Evolutionary conservation across 1,284 basidiomycete species (phyloP).

Genomic region (Malassezia globosa): DNA sequence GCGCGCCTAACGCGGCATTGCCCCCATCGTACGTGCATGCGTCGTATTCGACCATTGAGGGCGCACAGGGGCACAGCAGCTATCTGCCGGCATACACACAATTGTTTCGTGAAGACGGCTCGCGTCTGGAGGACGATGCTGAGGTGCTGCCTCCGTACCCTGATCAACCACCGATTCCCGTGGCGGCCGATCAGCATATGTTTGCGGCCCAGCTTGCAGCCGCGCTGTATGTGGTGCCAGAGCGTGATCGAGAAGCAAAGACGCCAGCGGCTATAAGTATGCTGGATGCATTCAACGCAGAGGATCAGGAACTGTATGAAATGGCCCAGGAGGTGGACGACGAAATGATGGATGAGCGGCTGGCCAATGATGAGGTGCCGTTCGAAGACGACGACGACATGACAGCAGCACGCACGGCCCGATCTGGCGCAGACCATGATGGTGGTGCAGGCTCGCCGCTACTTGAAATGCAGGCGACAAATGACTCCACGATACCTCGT

Average conservation of each 20-base stretch:
- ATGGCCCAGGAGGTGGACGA: background rate
- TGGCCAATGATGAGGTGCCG: background rate
- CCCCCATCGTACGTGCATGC: conserved; percentile 9
- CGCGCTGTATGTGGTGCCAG: background rate
- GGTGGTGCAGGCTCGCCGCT: background rate
- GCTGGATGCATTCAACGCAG: conserved; percentile 8
- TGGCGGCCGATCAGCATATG: background rate
- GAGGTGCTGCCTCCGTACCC: conserved; percentile 45
- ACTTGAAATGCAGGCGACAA: background rate
- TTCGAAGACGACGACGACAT: background rate
- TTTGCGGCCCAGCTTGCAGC: conserved; percentile 4
- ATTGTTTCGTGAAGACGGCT: conserved; percentile 45
- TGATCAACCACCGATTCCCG: background rate
- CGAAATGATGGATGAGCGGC: conserved; percentile 7
- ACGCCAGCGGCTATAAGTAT: conserved; percentile 7
- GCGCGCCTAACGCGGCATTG: background rate
- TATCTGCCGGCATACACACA: conserved; percentile 44
- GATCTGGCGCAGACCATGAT: background rate
- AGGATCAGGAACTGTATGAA: conserved; percentile 6
- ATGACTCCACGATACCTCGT: background rate
- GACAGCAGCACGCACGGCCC: background rate
- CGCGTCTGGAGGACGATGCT: conserved; percentile 40
- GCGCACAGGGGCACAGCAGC: background rate
- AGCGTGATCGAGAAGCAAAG: conserved; percentile 9
- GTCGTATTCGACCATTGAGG: background rate